A percentile compares a stretch with the other conserved stretches of the same genome.
phyloP scores from a whole-genome alignment of 768 basidiomycete species.

The Leccinum disarticulatum region DNA sequence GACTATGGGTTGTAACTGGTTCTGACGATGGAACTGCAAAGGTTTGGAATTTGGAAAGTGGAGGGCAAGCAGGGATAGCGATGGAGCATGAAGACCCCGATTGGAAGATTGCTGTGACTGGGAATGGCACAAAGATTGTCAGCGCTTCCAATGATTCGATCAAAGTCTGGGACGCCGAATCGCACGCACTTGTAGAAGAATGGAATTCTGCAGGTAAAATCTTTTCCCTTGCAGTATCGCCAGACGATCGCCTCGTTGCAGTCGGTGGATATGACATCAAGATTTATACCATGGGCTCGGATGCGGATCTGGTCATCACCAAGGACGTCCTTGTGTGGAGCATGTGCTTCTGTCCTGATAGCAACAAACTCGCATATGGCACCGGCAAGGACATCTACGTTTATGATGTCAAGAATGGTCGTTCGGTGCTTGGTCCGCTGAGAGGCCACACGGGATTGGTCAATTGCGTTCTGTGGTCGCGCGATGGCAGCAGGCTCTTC shows the following conservation, averaged over 20 bases:
- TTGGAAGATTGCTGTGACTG: not conserved
- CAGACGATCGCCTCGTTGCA: not conserved
- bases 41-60: not conserved
- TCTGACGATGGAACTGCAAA: not conserved
- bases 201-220: not conserved
- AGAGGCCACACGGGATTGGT: too few relatives aligned
- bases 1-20: not conserved
- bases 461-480: too few relatives aligned
- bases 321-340: too few relatives aligned
- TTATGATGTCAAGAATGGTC: too few relatives aligned
- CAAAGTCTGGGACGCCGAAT: not conserved
- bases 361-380: too few relatives aligned
- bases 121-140: not conserved
- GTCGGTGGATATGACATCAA: not conserved
- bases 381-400: too few relatives aligned
- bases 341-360: too few relatives aligned
- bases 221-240: not conserved
- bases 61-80: not conserved
- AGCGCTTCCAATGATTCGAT: not conserved
- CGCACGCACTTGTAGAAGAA: not conserved
- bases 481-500: too few relatives aligned
- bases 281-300: not conserved
- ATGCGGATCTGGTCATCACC: not conserved
- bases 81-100: not conserved
- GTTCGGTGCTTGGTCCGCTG: too few relatives aligned